A percentile compares a stretch with the other conserved stretches of the same genome.
Evolutionary conservation across 179 eudicot species (phyloP).

Genomic region (Drosera spatulata): DNA sequence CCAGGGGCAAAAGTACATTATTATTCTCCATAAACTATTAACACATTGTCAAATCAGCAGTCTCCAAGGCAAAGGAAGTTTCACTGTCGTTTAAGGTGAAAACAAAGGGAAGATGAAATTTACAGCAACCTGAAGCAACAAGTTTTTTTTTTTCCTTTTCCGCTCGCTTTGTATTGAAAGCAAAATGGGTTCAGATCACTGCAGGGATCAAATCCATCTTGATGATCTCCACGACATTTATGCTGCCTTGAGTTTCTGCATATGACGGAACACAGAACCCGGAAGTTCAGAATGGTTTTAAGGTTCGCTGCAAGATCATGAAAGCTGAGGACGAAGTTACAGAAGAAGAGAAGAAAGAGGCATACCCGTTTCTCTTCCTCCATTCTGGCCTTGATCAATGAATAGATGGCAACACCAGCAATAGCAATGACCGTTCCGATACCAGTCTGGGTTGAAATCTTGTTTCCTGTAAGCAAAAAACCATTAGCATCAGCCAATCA

Average conservation of each 20-base stretch:
- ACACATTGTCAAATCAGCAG: too few species aligned
- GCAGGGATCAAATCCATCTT: too few species aligned
- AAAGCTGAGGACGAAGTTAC: background rate
- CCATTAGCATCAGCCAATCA: too few species aligned
- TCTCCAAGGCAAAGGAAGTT: too few species aligned
- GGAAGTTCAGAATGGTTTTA: background rate
- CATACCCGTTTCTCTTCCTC: constrained; percentile 97
- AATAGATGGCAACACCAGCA: constrained; percentile 91
- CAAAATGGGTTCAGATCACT: too few species aligned
- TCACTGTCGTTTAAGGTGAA: too few species aligned
- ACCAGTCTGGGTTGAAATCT: constrained; percentile 90
- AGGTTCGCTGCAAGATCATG: background rate
- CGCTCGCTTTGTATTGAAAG: too few species aligned
- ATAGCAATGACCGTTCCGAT: constrained; percentile 90
- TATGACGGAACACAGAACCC: background rate
- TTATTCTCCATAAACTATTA: too few species aligned
- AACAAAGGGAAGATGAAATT: too few species aligned
- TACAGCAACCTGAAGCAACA: too few species aligned
- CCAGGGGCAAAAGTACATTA: too few species aligned
- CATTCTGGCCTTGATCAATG: constrained; percentile 81
- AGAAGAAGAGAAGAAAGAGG: background rate
- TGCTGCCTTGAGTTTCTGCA: constrained; percentile 58
- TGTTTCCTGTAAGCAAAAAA: constrained; percentile 52
- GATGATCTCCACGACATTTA: constrained; percentile 10
- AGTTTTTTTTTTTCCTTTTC: too few species aligned